Evolutionary conservation across 2,329 filamentous ascomycete genomes (phyloP).

Genomic region (Diplodia intermedia): DNA sequence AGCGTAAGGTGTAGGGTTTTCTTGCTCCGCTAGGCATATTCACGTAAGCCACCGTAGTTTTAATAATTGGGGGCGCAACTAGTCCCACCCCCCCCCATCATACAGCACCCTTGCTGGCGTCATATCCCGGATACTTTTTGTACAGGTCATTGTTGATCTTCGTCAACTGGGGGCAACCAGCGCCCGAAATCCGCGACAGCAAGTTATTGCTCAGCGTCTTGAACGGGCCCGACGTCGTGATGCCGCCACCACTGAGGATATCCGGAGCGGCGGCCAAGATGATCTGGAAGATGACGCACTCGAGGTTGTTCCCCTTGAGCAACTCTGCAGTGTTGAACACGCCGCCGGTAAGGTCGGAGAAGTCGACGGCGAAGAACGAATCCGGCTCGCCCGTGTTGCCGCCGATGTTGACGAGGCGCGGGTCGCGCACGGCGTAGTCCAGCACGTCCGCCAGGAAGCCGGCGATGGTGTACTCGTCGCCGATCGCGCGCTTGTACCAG

Average conservation of each 20-base stretch:
- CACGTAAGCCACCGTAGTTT: too few relatives aligned
- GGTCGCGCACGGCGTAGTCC: slow-evolving; percentile 23
- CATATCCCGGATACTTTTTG: slow-evolving; percentile 32
- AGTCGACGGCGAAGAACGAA: slow-evolving; percentile 57
- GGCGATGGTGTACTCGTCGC: slow-evolving; percentile 40
- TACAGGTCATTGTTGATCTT: slow-evolving; percentile 30
- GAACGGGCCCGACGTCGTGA: slow-evolving; percentile 28
- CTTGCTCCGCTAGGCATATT: too few relatives aligned
- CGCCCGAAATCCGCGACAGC: slow-evolving; percentile 14
- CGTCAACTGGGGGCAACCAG: slow-evolving; percentile 25
- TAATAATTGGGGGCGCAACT: too few relatives aligned
- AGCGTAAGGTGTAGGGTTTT: too few relatives aligned
- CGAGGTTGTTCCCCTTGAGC: slow-evolving; percentile 48
- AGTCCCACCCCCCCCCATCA: not conserved
- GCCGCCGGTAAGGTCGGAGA: slow-evolving; percentile 54
- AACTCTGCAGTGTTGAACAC: slow-evolving; percentile 44
- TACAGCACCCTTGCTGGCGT: slow-evolving; percentile 4
- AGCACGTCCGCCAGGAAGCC: slow-evolving; percentile 35
- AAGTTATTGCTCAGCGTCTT: slow-evolving; percentile 26
- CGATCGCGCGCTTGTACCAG: slow-evolving; percentile 47
- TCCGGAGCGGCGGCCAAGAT: slow-evolving; percentile 29
- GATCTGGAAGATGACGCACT: slow-evolving; percentile 46
- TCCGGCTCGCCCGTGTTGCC: slow-evolving; percentile 62
- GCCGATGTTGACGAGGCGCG: slow-evolving; percentile 48
- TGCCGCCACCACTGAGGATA: slow-evolving; percentile 19